These are phyloP conservation scores for Epichloe baconii DNA, from an alignment of 2,329 filamentous ascomycete species.

Conservation along the genomic window DNA sequence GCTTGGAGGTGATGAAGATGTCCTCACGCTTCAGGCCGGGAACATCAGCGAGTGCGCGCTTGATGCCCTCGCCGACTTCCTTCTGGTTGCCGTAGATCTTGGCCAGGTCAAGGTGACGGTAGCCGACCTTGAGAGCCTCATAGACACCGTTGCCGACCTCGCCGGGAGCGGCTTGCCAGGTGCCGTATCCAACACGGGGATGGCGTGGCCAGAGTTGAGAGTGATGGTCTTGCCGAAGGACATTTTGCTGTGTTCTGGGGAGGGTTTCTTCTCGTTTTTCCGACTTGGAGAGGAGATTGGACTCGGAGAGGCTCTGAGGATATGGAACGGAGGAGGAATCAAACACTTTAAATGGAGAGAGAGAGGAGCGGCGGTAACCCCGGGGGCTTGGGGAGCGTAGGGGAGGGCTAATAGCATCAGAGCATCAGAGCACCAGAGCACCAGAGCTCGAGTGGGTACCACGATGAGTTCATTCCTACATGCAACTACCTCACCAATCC, in stretches of 20 bases:
- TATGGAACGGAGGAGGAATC: neutral
- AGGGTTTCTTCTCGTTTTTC: neutral
- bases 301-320: neutral
- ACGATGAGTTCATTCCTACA: conserved; percentile 3
- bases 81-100: conserved; percentile 51
- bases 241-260: conserved; percentile 25
- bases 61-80: conserved; percentile 44
- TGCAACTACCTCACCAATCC: neutral
- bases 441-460: conserved; percentile 3
- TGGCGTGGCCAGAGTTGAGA: conserved; percentile 52
- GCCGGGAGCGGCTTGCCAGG: conserved; percentile 54
- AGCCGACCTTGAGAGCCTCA: conserved; percentile 48
- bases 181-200: conserved; percentile 48
- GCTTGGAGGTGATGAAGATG: conserved; percentile 55
- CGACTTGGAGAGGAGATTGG: neutral
- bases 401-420: neutral
- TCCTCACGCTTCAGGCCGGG: conserved; percentile 40
- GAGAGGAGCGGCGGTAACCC: neutral
- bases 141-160: conserved; percentile 53
- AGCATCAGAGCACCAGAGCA: neutral
- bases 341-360: neutral
- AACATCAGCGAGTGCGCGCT: conserved; percentile 30
- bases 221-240: conserved; percentile 43
- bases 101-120: conserved; percentile 46
- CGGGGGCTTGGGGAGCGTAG: neutral